phyloP scores from a whole-genome alignment of 306 rosid species.

The Cucurbita ficifolia region DNA sequence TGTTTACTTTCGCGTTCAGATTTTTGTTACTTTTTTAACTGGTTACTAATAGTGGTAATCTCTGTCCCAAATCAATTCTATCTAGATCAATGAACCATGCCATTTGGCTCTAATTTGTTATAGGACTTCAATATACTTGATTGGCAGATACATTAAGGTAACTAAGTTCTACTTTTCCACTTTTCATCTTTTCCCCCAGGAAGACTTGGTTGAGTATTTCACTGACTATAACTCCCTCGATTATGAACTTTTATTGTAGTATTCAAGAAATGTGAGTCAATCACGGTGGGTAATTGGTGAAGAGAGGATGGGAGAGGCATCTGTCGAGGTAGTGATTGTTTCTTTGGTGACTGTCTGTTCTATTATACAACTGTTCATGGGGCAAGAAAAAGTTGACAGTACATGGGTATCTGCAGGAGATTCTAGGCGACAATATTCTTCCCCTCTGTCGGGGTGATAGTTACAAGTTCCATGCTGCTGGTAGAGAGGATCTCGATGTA shows the following conservation, averaged over 20 bases:
- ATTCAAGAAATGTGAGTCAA: slow-evolving; percentile 94
- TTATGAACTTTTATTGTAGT: slow-evolving; percentile 31
- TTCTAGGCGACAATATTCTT: slow-evolving; percentile 52
- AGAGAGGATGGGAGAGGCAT: slow-evolving; percentile 96
- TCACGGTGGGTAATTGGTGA: slow-evolving; percentile 85
- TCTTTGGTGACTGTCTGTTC: slow-evolving; percentile 3
- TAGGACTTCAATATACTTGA: slow-evolving; percentile 47
- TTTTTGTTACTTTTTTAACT: slow-evolving; percentile 4
- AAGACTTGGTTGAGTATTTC: neutral
- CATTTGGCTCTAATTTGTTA: slow-evolving; percentile 32
- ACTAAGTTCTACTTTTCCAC: neutral
- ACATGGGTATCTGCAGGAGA: slow-evolving; percentile 40
- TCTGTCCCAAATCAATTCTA: neutral
- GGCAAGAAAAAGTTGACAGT: slow-evolving; percentile 15
- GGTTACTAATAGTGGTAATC: slow-evolving; percentile 6
- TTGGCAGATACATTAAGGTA: slow-evolving; percentile 89
- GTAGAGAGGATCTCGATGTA: slow-evolving; percentile 97
- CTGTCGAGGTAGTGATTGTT: slow-evolving; percentile 58
- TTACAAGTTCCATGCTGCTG: slow-evolving; percentile 92
- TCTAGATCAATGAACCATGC: slow-evolving; percentile 49
- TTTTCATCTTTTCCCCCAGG: neutral
- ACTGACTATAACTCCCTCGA: neutral
- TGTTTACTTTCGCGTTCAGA: neutral
- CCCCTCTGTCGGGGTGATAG: slow-evolving; percentile 62
- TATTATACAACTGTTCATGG: slow-evolving; percentile 2